phyloP scores from a whole-genome alignment of 208 protist genomes.

The Tetramitus jugosus region DNA sequence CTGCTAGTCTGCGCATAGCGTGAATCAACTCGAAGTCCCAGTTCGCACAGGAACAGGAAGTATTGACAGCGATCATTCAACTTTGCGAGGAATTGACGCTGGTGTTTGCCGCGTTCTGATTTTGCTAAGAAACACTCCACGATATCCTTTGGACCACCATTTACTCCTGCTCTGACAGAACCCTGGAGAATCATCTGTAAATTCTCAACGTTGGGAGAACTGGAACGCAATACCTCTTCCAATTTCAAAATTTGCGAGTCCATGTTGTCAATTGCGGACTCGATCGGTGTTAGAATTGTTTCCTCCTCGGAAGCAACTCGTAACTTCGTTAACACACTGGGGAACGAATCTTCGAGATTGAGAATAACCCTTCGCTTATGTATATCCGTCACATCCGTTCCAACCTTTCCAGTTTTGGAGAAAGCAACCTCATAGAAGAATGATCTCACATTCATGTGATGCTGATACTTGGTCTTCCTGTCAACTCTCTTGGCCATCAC shows the following conservation, averaged over 20 bases:
- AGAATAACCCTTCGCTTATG: background rate
- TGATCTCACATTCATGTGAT: background rate
- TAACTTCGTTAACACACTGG: background rate
- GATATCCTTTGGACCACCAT: background rate
- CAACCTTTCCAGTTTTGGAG: background rate
- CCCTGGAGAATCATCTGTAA: slow-evolving; percentile 3
- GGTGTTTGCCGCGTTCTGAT: background rate
- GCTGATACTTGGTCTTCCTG: background rate
- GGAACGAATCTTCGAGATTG: background rate
- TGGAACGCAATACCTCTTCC: background rate
- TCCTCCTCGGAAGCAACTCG: background rate
- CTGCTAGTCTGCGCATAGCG: background rate
- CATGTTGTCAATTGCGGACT: slow-evolving; percentile 1
- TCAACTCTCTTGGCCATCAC: too few species aligned
- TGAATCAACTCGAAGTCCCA: background rate
- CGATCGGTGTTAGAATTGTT: background rate
- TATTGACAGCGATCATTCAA: slow-evolving; percentile 1
- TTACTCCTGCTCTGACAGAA: background rate
- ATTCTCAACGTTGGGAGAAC: background rate
- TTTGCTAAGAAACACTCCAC: background rate
- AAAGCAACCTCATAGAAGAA: background rate
- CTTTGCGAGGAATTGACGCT: background rate
- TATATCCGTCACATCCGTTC: background rate
- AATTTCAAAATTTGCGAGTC: background rate
- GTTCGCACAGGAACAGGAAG: background rate